These are phyloP conservation scores for Talaromyces sp. DNA, from an alignment of 2,329 filamentous ascomycete species.

Conservation along the genomic window DNA sequence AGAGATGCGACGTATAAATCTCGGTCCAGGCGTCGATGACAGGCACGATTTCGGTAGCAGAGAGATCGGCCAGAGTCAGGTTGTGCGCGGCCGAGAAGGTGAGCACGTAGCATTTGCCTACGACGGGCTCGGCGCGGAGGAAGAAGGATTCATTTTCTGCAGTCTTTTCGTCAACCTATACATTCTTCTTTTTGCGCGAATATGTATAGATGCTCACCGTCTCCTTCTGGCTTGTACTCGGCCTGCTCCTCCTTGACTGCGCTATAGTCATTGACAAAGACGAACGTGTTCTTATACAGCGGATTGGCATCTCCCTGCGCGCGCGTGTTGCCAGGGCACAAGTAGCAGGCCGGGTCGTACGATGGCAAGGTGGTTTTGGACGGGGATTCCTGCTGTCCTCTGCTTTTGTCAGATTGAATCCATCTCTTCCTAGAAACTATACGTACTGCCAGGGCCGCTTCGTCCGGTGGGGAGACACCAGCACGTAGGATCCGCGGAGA, in stretches of 20 bases:
- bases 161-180: slow-evolving; percentile 2
- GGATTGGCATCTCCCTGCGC: slow-evolving; percentile 85
- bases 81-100: slow-evolving; percentile 91
- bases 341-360: slow-evolving; percentile 89
- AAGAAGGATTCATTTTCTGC: slow-evolving; percentile 68
- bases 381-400: slow-evolving; percentile 70
- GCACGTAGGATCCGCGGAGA: slow-evolving; percentile 80
- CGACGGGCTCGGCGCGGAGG: slow-evolving; percentile 77
- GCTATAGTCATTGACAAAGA: slow-evolving; percentile 96
- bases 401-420: slow-evolving; percentile 26
- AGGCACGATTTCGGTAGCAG: slow-evolving; percentile 67
- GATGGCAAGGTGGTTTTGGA: slow-evolving; percentile 64
- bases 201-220: slow-evolving; percentile 28
- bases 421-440: background rate
- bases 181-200: background rate
- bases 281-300: slow-evolving; percentile 77
- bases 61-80: slow-evolving; percentile 86
- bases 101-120: slow-evolving; percentile 93
- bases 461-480: slow-evolving; percentile 92
- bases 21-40: slow-evolving; percentile 87
- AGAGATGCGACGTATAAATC: slow-evolving; percentile 77
- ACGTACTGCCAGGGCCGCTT: slow-evolving; percentile 97
- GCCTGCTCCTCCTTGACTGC: slow-evolving; percentile 91
- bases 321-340: slow-evolving; percentile 86
- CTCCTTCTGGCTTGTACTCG: slow-evolving; percentile 58